Percentiles rank a stretch among this genome's conserved stretches.
phyloP scores from a whole-genome alignment of 169 alveolate genomes.

The Plasmodium reichenowi region DNA sequence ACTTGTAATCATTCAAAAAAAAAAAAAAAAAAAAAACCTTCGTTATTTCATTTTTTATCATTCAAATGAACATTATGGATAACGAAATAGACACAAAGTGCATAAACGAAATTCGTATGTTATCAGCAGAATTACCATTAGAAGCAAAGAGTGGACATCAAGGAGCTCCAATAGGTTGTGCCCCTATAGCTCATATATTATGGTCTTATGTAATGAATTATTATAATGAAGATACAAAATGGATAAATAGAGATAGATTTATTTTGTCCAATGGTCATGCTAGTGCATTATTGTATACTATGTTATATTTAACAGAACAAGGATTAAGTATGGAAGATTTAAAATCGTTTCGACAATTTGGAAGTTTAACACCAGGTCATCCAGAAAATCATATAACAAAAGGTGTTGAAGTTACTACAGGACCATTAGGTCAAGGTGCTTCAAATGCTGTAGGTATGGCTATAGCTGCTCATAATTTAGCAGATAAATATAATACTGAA shows the following conservation, averaged over 20 bases:
- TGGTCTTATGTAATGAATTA: conserved; percentile 85
- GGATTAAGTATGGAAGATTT: conserved; percentile 81
- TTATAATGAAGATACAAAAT: conserved; percentile 80
- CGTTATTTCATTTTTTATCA: neutral
- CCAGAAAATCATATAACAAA: conserved; percentile 85
- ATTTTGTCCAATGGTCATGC: conserved; percentile 90
- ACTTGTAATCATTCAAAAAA: neutral
- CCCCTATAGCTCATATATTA: conserved; percentile 87
- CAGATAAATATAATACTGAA: conserved; percentile 84
- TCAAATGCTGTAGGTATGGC: conserved; percentile 90
- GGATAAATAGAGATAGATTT: conserved; percentile 88
- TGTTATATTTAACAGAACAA: conserved; percentile 85
- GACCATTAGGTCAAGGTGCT: conserved; percentile 90
- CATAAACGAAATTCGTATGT: conserved; percentile 74
- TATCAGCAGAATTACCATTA: conserved; percentile 75
- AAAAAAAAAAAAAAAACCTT: neutral
- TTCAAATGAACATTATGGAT: conserved; percentile 14
- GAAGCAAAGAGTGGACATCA: conserved; percentile 88
- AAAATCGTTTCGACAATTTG: conserved; percentile 83
- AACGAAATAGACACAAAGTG: conserved; percentile 46
- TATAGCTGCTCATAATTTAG: conserved; percentile 83
- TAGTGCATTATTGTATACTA: conserved; percentile 85
- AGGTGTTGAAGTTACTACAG: conserved; percentile 86
- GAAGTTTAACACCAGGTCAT: conserved; percentile 86
- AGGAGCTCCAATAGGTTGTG: conserved; percentile 91